Evolutionary conservation across 225 moss, liverwort and hornwort genomes (phyloP), one percentile per base, ranked within the genome.

Genomic region (Physcomitrium patens): DNA sequence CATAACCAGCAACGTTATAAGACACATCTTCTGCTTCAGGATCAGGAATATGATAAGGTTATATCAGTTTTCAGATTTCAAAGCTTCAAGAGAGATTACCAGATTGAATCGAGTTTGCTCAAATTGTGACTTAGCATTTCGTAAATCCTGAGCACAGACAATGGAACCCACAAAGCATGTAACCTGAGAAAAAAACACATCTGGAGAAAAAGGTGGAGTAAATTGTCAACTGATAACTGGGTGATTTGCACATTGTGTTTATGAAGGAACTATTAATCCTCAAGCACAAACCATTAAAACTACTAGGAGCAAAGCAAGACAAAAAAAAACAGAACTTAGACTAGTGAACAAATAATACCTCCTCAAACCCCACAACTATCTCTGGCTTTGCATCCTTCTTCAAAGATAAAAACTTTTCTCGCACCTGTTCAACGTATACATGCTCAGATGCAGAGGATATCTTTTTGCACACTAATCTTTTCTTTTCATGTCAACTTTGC

Each of bases 81-180:
- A 69, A 68, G 28, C 7, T 64, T 12, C 56, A 14, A 70, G 54
- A 63, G 31, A 63, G 14, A 15, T 14, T 81, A 93, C 91, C 65
- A 93, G 80, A 75, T 89, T 91, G 71, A 93, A 93, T n/a, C 93
- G 93, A 49, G 89, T 85, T 79, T 93, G 93, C 65, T 93, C 93
- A 63, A 93, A 93, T 54, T 86, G 85, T 27, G 89, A 89, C 74
- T 87, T 91, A 15, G 93, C 89, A 77, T 79, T 85, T 50, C 93
- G 85, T 23, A 93, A 82, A 82, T 93, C 93, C 84, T 84, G 84
- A 69, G 57, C 60, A 67, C 18, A 62, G 58, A 76, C 72, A 78
- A 61, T 5, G 58, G 56, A 67, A 10, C 51, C 62, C 81, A 78
- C 18, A 59, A 60, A 41, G 51, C 46, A 55, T 46, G 17, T 12